Conservation (phyloP, 768 basidiomycete species). For the Vishniacozyma victoriae region DNA sequence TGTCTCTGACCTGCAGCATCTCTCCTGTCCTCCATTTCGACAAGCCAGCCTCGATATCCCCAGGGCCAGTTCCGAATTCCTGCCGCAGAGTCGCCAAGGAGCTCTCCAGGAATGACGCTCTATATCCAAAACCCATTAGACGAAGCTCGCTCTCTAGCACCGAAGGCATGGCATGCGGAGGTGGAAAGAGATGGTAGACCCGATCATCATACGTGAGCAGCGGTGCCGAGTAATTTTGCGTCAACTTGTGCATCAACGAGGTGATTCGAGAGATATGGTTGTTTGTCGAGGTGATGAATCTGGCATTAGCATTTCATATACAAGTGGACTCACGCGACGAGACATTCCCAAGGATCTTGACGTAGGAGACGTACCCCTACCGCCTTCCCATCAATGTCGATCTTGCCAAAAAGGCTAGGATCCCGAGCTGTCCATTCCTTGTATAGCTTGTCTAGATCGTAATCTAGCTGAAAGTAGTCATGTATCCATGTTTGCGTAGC, state of each 20-base stretch:
- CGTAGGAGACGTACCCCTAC: conserved; percentile 74
- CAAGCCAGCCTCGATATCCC: conserved; percentile 23
- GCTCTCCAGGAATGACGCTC: conserved; percentile 72
- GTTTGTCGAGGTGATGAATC: conserved; percentile 96
- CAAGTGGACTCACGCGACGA: conserved; percentile 67
- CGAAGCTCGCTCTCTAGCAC: conserved; percentile 61
- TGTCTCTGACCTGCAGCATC: conserved; percentile 62
- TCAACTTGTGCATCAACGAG: conserved; percentile 81
- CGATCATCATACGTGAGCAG: conserved; percentile 54
- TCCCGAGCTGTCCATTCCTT: conserved; percentile 68
- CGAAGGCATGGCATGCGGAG: conserved; percentile 50
- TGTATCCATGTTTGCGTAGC: conserved; percentile 52
- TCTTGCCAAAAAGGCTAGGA: conserved; percentile 59
- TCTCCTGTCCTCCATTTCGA: conserved; percentile 46
- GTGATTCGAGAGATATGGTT: conserved; percentile 94
- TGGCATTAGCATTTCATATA: conserved; percentile 42
- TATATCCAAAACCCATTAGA: conserved; percentile 86
- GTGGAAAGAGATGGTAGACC: conserved; percentile 75
- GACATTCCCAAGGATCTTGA: conserved; percentile 94
- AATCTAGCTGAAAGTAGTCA: conserved; percentile 83
- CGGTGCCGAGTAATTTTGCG: conserved; percentile 65
- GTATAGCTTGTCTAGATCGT: conserved; percentile 68
- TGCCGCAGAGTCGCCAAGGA: conserved; percentile 29
- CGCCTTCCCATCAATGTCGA: conserved; percentile 58
- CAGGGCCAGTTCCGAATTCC: conserved; percentile 15